These are phyloP conservation scores for Fraxinus baroniana DNA, from an alignment of 305 asterid genomes.

Conservation along the genomic window DNA sequence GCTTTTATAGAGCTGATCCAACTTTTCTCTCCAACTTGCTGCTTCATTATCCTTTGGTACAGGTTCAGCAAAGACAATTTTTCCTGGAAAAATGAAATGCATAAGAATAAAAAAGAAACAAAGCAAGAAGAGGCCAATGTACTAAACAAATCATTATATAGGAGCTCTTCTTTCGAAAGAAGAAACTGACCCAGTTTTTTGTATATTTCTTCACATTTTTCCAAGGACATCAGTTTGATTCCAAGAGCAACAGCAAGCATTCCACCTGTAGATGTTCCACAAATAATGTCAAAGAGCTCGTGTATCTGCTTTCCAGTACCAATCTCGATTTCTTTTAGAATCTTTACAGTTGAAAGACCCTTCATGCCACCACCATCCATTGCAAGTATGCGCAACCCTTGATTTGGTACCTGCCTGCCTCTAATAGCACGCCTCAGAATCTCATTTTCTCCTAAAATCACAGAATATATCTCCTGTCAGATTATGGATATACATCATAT, in stretches of 20 bases:
- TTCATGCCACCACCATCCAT: conserved; percentile 99
- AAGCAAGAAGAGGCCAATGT: conserved; percentile 18
- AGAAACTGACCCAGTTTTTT: conserved; percentile 80
- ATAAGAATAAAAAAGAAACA: conserved; percentile 19
- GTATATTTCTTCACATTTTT: conserved; percentile 95
- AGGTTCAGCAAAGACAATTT: conserved; percentile 98
- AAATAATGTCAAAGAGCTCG: conserved; percentile 95
- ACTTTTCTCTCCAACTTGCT: conserved; percentile 96
- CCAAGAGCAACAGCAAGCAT: conserved; percentile 99
- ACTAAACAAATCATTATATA: conserved; percentile 11
- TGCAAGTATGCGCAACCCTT: conserved; percentile 87
- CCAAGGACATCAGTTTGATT: conserved; percentile 87
- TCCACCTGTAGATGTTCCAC: conserved; percentile 99
- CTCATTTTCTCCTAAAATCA: conserved; percentile 87
- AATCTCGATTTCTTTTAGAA: conserved; percentile 89
- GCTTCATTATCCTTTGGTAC: conserved; percentile 97
- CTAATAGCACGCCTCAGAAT: conserved; percentile 85
- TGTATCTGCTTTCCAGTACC: conserved; percentile 95
- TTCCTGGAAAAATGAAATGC: conserved; percentile 53
- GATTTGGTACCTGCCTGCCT: conserved; percentile 85
- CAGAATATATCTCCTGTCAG: conserved; percentile 23
- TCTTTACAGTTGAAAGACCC: conserved; percentile 91
- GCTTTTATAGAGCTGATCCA: conserved; percentile 98
- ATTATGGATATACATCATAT: conserved; percentile 16
- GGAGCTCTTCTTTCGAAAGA: conserved; percentile 20